A percentile compares a stretch with the other conserved stretches of the same genome.
Evolutionary conservation across 257 asterid genomes (phyloP).

Genomic region (Solanum virginianum): DNA sequence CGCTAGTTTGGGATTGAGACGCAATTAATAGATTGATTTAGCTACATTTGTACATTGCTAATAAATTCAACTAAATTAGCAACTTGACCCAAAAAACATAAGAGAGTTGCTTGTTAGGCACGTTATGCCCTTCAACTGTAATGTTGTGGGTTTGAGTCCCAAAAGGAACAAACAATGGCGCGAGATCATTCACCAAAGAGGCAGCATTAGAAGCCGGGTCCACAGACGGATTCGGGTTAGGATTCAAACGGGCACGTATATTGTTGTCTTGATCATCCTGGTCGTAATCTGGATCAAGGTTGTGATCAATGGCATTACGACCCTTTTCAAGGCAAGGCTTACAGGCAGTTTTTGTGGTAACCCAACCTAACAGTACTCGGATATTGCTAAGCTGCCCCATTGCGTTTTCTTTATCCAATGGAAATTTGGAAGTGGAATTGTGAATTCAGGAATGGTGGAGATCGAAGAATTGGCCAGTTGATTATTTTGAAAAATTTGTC

Average conservation of each 20-base stretch:
- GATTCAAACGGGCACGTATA: constrained; percentile 51
- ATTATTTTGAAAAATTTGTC: neutral
- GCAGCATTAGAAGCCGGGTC: constrained; percentile 8
- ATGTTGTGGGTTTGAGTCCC: neutral
- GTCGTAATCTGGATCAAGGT: constrained; percentile 78
- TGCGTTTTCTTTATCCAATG: neutral
- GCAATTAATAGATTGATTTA: neutral
- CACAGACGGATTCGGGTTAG: constrained; percentile 16
- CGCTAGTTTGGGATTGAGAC: neutral
- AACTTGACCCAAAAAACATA: neutral
- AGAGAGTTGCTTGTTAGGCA: neutral
- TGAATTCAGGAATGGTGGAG: neutral
- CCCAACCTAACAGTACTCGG: constrained; percentile 70
- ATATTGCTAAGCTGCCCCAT: constrained; percentile 51
- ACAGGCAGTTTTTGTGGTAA: constrained; percentile 78
- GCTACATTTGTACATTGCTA: neutral
- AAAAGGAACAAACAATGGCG: neutral
- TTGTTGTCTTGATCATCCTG: constrained; percentile 47
- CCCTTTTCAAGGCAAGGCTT: constrained; percentile 91
- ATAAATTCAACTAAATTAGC: neutral
- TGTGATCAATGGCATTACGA: constrained; percentile 77
- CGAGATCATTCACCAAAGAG: constrained; percentile 24
- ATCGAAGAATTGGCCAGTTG: neutral
- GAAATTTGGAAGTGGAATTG: neutral
- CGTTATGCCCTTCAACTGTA: neutral